Evolutionary conservation across 1,284 basidiomycete species (phyloP).

Genomic region (Entoloma clypeatum): DNA sequence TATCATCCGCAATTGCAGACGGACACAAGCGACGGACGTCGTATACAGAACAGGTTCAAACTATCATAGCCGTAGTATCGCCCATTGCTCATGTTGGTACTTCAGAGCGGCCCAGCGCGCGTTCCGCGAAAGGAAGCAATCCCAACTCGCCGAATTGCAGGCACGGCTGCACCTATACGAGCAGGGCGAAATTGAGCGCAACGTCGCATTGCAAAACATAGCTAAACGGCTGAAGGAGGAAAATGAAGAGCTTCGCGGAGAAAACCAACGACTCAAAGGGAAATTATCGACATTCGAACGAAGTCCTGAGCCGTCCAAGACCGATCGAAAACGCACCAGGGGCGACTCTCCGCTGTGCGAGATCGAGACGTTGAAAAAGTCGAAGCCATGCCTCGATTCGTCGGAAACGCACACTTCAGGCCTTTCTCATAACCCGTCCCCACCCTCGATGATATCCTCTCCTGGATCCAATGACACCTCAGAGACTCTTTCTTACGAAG

Average conservation of each 20-base stretch:
- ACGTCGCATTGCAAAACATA: conserved; percentile 80
- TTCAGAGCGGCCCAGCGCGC: conserved; percentile 84
- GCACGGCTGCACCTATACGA: conserved; percentile 84
- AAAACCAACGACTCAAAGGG: conserved; percentile 60
- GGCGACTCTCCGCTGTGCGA: conserved; percentile 41
- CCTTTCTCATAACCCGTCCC: conserved; percentile 31
- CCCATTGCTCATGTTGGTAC: conserved; percentile 7
- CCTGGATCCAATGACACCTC: conserved; percentile 44
- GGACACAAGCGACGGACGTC: conserved; percentile 60
- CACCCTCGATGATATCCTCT: conserved; percentile 50
- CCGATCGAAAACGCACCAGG: conserved; percentile 53
- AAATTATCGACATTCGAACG: conserved; percentile 53
- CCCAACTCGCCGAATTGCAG: conserved; percentile 87
- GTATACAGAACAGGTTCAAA: conserved; percentile 71
- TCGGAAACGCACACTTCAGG: conserved; percentile 25
- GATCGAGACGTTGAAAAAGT: conserved; percentile 44
- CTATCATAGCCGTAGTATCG: conserved; percentile 1
- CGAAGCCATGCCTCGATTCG: conserved; percentile 32
- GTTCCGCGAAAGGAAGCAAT: conserved; percentile 87
- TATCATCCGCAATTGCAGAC: conserved; percentile 26
- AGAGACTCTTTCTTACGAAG: conserved; percentile 37
- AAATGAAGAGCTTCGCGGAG: conserved; percentile 67
- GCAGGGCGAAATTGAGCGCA: conserved; percentile 86
- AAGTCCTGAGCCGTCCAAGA: conserved; percentile 33
- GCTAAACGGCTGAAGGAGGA: conserved; percentile 87